Base-by-base conservation (phyloP, 2,329 filamentous ascomycete genomes). In the Exophiala lecanii-corni region DNA sequence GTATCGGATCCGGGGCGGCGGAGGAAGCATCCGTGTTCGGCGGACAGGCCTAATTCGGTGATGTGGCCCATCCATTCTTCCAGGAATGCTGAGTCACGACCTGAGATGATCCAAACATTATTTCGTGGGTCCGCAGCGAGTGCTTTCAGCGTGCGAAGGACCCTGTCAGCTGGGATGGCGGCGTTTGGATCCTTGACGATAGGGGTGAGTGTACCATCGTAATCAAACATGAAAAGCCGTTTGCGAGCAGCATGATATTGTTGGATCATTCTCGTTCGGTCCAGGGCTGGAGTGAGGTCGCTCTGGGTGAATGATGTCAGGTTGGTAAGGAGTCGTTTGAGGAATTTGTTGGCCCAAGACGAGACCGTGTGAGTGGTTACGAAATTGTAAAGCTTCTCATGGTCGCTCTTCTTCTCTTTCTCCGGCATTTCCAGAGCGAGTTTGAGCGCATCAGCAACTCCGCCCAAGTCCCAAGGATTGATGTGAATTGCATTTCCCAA, bases 151-250 rank as follows among this genome's bases (percentile, higher is more conserved):
- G 84, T 89, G 20, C 82, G 78, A 36, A 94, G 82, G 16, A 96
- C 79, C 16, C 82, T 80, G 55, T 89, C 83, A 1, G 89, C 91
- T 0, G 92, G 92, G 28, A 96, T 82, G 2, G 92, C 92, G 4
- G 88, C 82, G 54, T 84, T 82, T 2, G 92, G 92, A 59, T 97
- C 89, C 55, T 85, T 84, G 42, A 97, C 92, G 57, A 98, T 97
- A 0, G 89, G 87, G 3, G 92, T 97, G 41, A 98, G 76, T 1
- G 92, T 98, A 36, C 92, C 92, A 62, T 98, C 92, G 59, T 98
- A 98, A 68, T 98, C 92, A 61, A 97, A 96, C 86, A 98, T 91
- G 71, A 97, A 95, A 2, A 98, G 73, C 9, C 92, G 81, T 66
- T 86, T 87, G 50, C 77, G 77, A 3, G 88, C 81, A 28, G 76